These are phyloP conservation scores for Hemileia vastatrix DNA, from an alignment of 1,284 basidiomycete species.

Conservation along the genomic window DNA sequence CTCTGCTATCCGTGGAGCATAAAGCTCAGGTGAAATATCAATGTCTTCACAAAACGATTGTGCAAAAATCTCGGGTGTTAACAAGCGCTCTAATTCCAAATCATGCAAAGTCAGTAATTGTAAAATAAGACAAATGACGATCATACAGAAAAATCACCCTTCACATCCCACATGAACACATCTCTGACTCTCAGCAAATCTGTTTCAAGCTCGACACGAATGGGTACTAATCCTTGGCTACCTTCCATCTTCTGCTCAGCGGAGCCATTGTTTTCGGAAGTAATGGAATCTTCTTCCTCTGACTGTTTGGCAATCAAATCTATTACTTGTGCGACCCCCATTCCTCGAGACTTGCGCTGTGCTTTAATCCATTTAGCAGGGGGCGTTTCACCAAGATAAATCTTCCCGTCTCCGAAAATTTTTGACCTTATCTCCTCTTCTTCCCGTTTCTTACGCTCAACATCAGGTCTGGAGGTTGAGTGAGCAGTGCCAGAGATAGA, in stretches of 20 bases:
- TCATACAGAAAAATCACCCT: constrained; percentile 48
- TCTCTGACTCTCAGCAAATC: constrained; percentile 83
- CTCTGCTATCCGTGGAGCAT: constrained; percentile 67
- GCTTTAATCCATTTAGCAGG: constrained; percentile 67
- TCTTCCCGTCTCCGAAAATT: constrained; percentile 53
- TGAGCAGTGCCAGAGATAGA: not conserved
- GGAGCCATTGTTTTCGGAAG: too few species aligned
- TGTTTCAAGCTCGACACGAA: constrained; percentile 89
- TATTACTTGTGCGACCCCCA: not conserved
- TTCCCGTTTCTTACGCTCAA: not conserved
- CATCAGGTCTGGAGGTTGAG: constrained; percentile 2
- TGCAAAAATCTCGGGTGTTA: constrained; percentile 75
- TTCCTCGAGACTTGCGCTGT: constrained; percentile 37
- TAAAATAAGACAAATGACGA: constrained; percentile 4
- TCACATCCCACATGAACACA: constrained; percentile 91
- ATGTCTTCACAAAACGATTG: constrained; percentile 76
- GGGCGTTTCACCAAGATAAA: constrained; percentile 75
- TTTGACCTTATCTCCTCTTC: not conserved
- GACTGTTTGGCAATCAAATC: constrained; percentile 37
- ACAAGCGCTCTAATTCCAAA: constrained; percentile 50
- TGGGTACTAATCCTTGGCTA: constrained; percentile 75
- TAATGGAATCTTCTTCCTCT: constrained; percentile 22
- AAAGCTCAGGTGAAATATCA: constrained; percentile 59
- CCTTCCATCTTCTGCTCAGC: too few species aligned
- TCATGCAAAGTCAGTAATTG: not conserved